phyloP scores from a whole-genome alignment of 2,329 filamentous ascomycete species.

The Pseudogymnoascus sp. region DNA sequence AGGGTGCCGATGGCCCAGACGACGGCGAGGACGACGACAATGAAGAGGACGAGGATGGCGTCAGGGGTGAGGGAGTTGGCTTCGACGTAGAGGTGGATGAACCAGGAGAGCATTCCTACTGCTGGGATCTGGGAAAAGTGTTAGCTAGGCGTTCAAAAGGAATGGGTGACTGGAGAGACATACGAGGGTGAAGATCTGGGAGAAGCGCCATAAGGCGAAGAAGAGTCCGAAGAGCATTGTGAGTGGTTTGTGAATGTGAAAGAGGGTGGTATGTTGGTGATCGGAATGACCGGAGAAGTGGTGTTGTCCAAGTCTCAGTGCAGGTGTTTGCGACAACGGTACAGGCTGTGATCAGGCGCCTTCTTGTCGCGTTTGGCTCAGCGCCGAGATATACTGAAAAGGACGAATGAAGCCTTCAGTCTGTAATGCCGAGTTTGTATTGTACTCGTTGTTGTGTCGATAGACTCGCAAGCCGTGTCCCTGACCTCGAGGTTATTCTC shows the following conservation, averaged over 20 bases:
- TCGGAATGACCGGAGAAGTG: background rate
- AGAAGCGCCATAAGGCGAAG: slow-evolving; percentile 54
- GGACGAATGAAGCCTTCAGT: background rate
- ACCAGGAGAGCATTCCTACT: slow-evolving; percentile 60
- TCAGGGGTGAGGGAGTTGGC: slow-evolving; percentile 50
- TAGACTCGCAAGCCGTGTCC: background rate
- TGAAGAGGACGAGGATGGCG: slow-evolving; percentile 59
- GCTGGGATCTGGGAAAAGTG: slow-evolving; percentile 45
- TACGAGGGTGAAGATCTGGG: slow-evolving; percentile 56
- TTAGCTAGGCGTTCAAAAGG: slow-evolving; percentile 9
- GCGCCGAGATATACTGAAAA: background rate
- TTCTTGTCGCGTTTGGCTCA: background rate
- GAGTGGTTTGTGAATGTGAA: background rate
- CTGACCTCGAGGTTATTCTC: background rate
- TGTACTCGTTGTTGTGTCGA: background rate
- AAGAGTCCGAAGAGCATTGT: slow-evolving; percentile 51
- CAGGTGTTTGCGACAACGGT: background rate
- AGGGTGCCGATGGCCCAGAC: slow-evolving; percentile 58
- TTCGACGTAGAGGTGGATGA: slow-evolving; percentile 50
- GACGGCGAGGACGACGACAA: slow-evolving; percentile 53
- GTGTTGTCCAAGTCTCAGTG: background rate
- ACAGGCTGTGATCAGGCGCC: background rate
- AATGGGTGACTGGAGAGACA: slow-evolving; percentile 18
- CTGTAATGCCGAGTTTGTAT: background rate
- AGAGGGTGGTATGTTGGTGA: background rate